Conservation (phyloP, 1,139 yeast species). For the Candida anutae region DNA sequence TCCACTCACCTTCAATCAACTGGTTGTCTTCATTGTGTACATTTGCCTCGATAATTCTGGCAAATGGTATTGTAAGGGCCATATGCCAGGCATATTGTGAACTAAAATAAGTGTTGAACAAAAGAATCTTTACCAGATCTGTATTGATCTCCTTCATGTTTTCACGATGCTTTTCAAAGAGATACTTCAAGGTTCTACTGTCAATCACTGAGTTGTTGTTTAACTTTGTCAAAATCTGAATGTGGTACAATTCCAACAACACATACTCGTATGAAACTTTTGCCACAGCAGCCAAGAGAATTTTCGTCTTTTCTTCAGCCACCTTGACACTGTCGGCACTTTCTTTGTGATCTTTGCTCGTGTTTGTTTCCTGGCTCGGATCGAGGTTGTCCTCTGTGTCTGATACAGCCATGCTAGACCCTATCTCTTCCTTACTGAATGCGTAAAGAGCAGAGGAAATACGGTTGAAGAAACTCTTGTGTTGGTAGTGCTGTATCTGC, state of each 20-base stretch:
- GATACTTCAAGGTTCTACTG: conserved; percentile 12
- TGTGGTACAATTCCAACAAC: conserved; percentile 33
- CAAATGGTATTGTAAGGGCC: conserved; percentile 30
- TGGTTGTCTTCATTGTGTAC: conserved; percentile 20
- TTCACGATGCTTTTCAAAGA: conserved; percentile 17
- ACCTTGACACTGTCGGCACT: neutral
- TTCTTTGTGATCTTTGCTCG: neutral
- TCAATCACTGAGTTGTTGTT: conserved; percentile 27
- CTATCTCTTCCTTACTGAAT: conserved; percentile 24
- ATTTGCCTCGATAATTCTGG: conserved; percentile 28
- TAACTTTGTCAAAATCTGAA: conserved; percentile 31
- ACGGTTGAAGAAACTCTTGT: conserved; percentile 18
- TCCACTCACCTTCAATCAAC: conserved; percentile 10
- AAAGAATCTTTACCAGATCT: conserved; percentile 20
- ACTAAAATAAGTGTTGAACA: conserved; percentile 28
- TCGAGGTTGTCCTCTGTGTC: neutral
- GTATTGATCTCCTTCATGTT: conserved; percentile 7
- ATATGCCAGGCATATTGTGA: conserved; percentile 34
- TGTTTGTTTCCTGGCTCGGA: conserved; percentile 9
- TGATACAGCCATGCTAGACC: neutral
- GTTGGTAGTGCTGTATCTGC: conserved; percentile 22
- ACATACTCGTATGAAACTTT: conserved; percentile 36
- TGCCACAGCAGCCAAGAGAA: conserved; percentile 24
- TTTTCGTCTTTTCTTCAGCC: conserved; percentile 6
- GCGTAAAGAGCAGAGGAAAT: conserved; percentile 21